Evolutionary conservation across 2,329 filamentous ascomycete genomes (phyloP), one percentile per base, ranked within the genome.

Genomic region (Basipetospora chlamydospora): DNA sequence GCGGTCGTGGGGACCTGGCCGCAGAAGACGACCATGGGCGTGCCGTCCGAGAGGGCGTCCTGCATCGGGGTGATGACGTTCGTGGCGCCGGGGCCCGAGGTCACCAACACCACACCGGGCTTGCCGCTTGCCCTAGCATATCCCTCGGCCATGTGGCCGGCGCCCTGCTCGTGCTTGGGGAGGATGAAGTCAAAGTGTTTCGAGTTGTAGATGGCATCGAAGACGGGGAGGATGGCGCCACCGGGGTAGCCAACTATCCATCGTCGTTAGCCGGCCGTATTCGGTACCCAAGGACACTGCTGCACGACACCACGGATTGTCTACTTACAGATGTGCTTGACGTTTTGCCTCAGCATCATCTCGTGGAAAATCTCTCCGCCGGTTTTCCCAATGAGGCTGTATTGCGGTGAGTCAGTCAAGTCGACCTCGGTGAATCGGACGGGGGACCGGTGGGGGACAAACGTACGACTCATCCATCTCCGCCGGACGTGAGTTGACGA

Each of bases 181-280:
- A 96, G 76, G 57, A 96, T 77, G 54, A 98, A 96, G 43, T 95
- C 79, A 64, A 96, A 94, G 61, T 95, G 81, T 65, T 82, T 77
- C 40, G 88, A 96, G 66, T 95, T 94, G 72, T 93, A 93, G 55
- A 98, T 96, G 52, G 90, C 90, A 59, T 98, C 90, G 65, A 95
- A 96, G 29, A 96, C 88, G 49, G 90, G 90, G 25, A 96, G 77
- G 61, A 96, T 96, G 46, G 90, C 87, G 55, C 90, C 88, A 50
- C 88, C 88, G 46, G 88, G 84, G 62, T 96, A 96, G 43, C 81
- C 81, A 52, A 87, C 78, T 83, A 33, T 23, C 40, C 15, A n/a
- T n/a, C n/a, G n/a, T n/a, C n/a, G n/a, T n/a, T n/a, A n/a, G n/a
- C n/a, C n/a, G n/a, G n/a, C n/a, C n/a, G n/a, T n/a, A n/a, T n/a